Base-by-base conservation (phyloP, 2,329 filamentous ascomycete genomes). In the Onygena corvina region DNA sequence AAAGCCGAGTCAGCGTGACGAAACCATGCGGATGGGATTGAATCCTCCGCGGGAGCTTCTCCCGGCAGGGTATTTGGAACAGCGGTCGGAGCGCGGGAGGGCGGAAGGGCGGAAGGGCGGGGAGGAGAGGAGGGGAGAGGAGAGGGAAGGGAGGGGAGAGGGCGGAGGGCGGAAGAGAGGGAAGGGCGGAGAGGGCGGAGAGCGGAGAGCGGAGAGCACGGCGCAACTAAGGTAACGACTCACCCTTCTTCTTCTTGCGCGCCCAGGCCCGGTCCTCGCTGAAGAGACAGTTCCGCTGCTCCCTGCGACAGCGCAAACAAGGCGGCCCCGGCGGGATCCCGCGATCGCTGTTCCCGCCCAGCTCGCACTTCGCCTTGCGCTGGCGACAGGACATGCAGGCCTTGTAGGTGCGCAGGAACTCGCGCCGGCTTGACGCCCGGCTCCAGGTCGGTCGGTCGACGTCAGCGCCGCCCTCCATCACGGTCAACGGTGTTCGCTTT, bases 331-430 rank as follows among this genome's bases (percentile, higher is more conserved):
- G 36, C 30, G 52, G 48, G 47, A 52, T 53, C 38, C 52, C 52
- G 34, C 52, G 59, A 21, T 71, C 69, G 51, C 66, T 66, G 49
- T 67, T 55, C 3, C 65, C 67, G 8, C 67, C 67, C 21, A 74
- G 59, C 33, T 75, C 71, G 54, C 73, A 76, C 60, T 72, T 74
- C 46, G 72, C 71, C 61, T 75, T 76, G 47, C 71, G 66, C 55
- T 73, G 69, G 46, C 72, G 71, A 56, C 72, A 76, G 50, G 71
- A 68, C 50, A 74, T 68, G 58, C 73, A 76, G 18, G 73, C 73
- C 60, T 76, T 75, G 68, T 76, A 76, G 31, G 72, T 71, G 52
- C 72, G 71, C 60, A 75, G 70, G 58, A 72, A 74, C 47, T 70
- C 62, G 54, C 58, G 52, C 5, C 59, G 48, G 16, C 48, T 50